A percentile compares a stretch with the other conserved stretches of the same genome.
phyloP scores from a whole-genome alignment of 495 filamentous ascomycete species.

The Penicillium daleae region DNA sequence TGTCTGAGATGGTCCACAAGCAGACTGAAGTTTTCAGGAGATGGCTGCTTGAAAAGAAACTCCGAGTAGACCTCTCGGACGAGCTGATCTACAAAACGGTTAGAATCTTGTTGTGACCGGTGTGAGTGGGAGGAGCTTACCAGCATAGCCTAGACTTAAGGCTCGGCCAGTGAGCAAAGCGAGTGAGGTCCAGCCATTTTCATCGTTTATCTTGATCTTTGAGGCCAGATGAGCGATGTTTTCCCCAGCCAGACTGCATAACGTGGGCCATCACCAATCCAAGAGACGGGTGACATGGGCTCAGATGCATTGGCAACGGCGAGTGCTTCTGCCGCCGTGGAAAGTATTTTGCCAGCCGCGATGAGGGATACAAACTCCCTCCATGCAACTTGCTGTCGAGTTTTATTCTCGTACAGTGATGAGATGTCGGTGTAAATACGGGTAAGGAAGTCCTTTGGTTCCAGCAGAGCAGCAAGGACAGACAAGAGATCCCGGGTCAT shows the following conservation, averaged over 20 bases:
- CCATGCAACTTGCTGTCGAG: constrained; percentile 59
- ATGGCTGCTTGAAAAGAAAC: constrained; percentile 43
- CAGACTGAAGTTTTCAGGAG: constrained; percentile 35
- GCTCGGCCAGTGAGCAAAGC: constrained; percentile 66
- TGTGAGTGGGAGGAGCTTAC: constrained; percentile 46
- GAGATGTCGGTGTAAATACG: constrained; percentile 57
- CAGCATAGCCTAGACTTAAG: constrained; percentile 73
- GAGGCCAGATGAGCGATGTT: constrained; percentile 61
- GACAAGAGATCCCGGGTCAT: constrained; percentile 45
- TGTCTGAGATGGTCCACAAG: constrained; percentile 54
- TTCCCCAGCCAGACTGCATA: constrained; percentile 78
- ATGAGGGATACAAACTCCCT: constrained; percentile 67
- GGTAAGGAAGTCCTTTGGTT: constrained; percentile 54
- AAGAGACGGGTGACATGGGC: constrained; percentile 42
- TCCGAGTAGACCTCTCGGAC: constrained; percentile 52
- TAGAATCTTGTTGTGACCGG: constrained; percentile 12
- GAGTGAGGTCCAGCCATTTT: constrained; percentile 55
- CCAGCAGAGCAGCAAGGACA: constrained; percentile 58
- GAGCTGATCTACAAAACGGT: constrained; percentile 55
- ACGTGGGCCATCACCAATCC: constrained; percentile 66
- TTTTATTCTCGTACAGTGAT: constrained; percentile 33
- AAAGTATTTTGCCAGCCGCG: constrained; percentile 72
- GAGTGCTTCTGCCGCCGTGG: constrained; percentile 75
- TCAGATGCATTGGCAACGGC: constrained; percentile 47
- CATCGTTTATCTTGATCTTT: constrained; percentile 39